Evolutionary conservation across 2,329 filamentous ascomycete species (phyloP).

Genomic region (Cladosporium sp.): DNA sequence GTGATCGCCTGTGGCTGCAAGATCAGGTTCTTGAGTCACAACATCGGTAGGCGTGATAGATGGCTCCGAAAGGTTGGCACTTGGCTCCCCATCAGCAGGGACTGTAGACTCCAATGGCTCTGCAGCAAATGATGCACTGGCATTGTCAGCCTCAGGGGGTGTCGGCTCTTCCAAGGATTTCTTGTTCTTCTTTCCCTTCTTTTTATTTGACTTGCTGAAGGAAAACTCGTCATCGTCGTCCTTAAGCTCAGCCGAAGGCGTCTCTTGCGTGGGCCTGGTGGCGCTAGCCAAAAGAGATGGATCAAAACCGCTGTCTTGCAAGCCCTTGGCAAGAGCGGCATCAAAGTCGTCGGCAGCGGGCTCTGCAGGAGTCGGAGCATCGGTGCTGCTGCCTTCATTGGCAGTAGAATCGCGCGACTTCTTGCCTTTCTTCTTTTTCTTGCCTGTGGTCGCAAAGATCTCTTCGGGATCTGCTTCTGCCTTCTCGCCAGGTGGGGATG

Average conservation of each 20-base stretch:
- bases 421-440: conserved; percentile 27
- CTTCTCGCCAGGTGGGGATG: conserved; percentile 28
- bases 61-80: too few relatives aligned
- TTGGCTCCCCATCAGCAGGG: too few relatives aligned
- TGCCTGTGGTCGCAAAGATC: conserved; percentile 24
- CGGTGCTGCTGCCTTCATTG: background rate
- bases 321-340: conserved; percentile 32
- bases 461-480: conserved; percentile 33
- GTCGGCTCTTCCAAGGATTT: background rate
- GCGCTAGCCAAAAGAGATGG: conserved; percentile 34
- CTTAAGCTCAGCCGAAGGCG: conserved; percentile 15
- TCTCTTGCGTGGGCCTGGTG: conserved; percentile 26
- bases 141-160: background rate
- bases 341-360: conserved; percentile 27
- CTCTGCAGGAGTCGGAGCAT: conserved; percentile 7
- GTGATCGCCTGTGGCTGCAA: background rate
- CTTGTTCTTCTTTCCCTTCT: conserved; percentile 31
- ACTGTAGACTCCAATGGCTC: too few relatives aligned
- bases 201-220: conserved; percentile 38
- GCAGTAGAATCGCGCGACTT: background rate
- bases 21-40: background rate
- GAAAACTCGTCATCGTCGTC: conserved; percentile 29
- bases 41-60: too few relatives aligned
- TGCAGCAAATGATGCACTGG: too few relatives aligned
- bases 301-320: conserved; percentile 32